These are phyloP conservation scores for Kwoniella pini DNA, from an alignment of 768 basidiomycete species.

Conservation along the genomic window DNA sequence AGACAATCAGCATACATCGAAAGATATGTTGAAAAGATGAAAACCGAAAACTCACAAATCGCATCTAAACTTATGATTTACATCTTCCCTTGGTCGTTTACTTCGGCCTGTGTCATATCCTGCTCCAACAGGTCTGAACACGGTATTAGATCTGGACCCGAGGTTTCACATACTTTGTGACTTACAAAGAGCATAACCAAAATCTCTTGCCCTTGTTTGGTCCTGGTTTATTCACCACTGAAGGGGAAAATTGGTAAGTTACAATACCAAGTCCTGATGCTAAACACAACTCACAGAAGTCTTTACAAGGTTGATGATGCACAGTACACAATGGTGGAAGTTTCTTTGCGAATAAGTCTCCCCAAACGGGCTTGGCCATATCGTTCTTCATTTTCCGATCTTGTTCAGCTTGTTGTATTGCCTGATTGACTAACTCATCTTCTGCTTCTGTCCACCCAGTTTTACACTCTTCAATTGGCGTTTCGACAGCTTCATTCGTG, in stretches of 20 bases:
- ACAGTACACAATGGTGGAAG: slow-evolving; percentile 51
- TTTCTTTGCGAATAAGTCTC: slow-evolving; percentile 52
- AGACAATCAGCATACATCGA: no score
- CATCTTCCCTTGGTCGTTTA: slow-evolving; percentile 51
- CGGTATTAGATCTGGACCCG: no score
- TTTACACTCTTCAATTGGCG: background rate
- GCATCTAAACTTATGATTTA: slow-evolving; percentile 51
- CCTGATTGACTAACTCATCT: slow-evolving; percentile 33
- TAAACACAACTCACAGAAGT: slow-evolving; percentile 43
- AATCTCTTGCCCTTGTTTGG: slow-evolving; percentile 54
- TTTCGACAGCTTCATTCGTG: background rate
- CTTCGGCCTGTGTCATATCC: slow-evolving; percentile 51
- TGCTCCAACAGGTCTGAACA: slow-evolving; percentile 49
- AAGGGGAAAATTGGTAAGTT: background rate
- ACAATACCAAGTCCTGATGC: background rate
- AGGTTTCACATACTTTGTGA: no score
- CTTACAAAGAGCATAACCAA: slow-evolving; percentile 54
- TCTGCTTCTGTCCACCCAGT: slow-evolving; percentile 26
- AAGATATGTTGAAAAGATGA: background rate
- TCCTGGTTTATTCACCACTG: slow-evolving; percentile 53
- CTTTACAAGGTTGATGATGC: slow-evolving; percentile 51
- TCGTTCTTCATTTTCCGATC: slow-evolving; percentile 33
- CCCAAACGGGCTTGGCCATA: slow-evolving; percentile 46
- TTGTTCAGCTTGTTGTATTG: slow-evolving; percentile 33
- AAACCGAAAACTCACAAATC: slow-evolving; percentile 50